phyloP scores from a whole-genome alignment of 2,329 filamentous ascomycete genomes.

The Cryphonectria nitschkei region DNA sequence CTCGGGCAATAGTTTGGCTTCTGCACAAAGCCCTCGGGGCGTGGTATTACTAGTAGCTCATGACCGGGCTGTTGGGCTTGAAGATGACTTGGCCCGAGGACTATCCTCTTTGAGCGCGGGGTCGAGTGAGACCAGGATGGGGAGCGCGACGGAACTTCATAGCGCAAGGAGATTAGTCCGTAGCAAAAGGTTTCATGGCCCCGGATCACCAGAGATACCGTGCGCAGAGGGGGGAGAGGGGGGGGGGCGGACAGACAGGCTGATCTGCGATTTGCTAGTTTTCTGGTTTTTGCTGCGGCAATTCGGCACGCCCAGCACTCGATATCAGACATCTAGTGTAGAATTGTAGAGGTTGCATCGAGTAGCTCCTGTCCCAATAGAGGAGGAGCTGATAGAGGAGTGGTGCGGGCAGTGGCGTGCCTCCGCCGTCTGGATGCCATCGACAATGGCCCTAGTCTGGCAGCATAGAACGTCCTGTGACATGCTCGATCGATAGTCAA shows the following conservation, averaged over 20 bases:
- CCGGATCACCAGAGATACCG: constrained; percentile 15
- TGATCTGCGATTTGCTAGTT: background rate
- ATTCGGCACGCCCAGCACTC: constrained; percentile 14
- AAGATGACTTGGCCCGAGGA: background rate
- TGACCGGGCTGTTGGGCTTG: background rate
- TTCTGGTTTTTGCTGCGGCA: constrained; percentile 1
- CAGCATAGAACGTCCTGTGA: background rate
- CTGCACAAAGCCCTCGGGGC: background rate
- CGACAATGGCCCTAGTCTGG: background rate
- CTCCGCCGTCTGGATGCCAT: background rate
- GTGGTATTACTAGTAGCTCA: background rate
- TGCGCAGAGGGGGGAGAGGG: constrained; percentile 4
- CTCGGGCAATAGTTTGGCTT: background rate
- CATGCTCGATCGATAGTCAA: background rate
- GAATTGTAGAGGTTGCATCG: constrained; percentile 1
- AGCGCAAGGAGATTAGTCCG: constrained; percentile 3
- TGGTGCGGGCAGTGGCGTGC: background rate
- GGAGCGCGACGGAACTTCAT: background rate
- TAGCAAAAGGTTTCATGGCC: constrained; percentile 22
- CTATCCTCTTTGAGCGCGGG: constrained; percentile 2
- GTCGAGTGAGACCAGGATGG: background rate
- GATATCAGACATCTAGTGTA: background rate
- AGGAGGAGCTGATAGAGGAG: background rate
- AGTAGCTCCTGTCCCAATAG: constrained; percentile 1
- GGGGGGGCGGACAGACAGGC: no score